phyloP scores from a whole-genome alignment of 1,139 yeast genomes.

The Scheffersomyces segobiensis region DNA sequence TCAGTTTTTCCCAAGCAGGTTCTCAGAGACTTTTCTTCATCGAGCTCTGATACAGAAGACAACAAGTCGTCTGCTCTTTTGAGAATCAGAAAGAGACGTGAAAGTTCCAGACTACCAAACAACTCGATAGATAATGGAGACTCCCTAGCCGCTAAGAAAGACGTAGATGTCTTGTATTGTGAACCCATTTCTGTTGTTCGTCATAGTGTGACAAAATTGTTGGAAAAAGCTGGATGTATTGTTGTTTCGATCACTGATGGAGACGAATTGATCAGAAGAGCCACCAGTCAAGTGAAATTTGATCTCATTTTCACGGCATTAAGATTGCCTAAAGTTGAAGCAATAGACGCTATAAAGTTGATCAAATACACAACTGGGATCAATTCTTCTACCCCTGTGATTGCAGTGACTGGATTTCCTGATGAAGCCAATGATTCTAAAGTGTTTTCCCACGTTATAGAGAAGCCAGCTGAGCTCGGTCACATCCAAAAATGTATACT shows the following conservation, averaged over 20 bases:
- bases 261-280: constrained; percentile 78
- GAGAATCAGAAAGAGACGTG: constrained; percentile 60
- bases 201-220: constrained; percentile 61
- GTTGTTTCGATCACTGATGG: constrained; percentile 80
- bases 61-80: constrained; percentile 50
- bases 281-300: constrained; percentile 81
- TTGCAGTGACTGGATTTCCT: constrained; percentile 74
- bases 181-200: constrained; percentile 86
- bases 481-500: constrained; percentile 23
- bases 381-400: constrained; percentile 74
- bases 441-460: constrained; percentile 71
- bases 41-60: constrained; percentile 73
- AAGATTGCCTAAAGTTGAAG: constrained; percentile 63
- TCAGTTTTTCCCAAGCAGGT: constrained; percentile 26
- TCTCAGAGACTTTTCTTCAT: constrained; percentile 56
- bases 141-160: constrained; percentile 10
- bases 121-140: constrained; percentile 13
- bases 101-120: constrained; percentile 39
- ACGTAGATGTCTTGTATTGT: constrained; percentile 73
- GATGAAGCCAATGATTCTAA: constrained; percentile 61
- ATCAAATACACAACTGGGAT: constrained; percentile 75
- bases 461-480: constrained; percentile 63
- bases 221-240: constrained; percentile 75
- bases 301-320: constrained; percentile 82
- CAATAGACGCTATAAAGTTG: constrained; percentile 75